phyloP scores from a whole-genome alignment of 1,284 basidiomycete species.

The Ceratobasidium sp. region DNA sequence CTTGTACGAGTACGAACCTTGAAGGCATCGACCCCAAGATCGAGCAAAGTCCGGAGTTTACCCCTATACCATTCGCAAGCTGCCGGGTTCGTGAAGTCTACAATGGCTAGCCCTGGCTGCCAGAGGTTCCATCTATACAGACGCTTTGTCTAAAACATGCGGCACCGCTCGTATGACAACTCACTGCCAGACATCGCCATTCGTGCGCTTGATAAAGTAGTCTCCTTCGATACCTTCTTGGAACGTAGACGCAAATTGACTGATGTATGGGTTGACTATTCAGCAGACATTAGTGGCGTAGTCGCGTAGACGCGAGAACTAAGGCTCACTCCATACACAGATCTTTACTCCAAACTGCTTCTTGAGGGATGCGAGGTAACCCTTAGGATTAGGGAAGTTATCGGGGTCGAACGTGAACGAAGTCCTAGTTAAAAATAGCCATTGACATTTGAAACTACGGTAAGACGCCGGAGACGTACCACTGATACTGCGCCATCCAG shows the following conservation, averaged over 20 bases:
- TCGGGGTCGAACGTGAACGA: constrained; percentile 81
- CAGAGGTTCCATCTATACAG: constrained; percentile 71
- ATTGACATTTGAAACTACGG: neutral
- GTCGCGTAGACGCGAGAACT: neutral
- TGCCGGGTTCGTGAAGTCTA: constrained; percentile 75
- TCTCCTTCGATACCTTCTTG: constrained; percentile 71
- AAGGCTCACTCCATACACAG: constrained; percentile 73
- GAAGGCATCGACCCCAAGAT: constrained; percentile 76
- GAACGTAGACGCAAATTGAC: constrained; percentile 75
- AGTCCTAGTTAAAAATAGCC: constrained; percentile 60
- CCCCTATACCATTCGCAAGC: constrained; percentile 73
- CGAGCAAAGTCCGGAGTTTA: constrained; percentile 69
- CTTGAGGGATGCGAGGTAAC: constrained; percentile 74
- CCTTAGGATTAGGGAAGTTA: constrained; percentile 75
- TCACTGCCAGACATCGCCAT: constrained; percentile 79
- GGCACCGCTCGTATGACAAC: constrained; percentile 45
- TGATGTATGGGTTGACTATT: constrained; percentile 73
- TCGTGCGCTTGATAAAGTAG: constrained; percentile 74
- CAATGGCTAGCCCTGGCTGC: constrained; percentile 75
- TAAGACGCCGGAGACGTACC: constrained; percentile 55
- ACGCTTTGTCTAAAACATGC: neutral
- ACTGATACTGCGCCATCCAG: constrained; percentile 84
- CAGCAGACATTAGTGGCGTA: neutral
- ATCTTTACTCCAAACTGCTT: constrained; percentile 74
- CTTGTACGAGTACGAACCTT: constrained; percentile 59